Conservation (phyloP, 2,329 filamentous ascomycete genomes). For the Sporothrix variecibatus region DNA sequence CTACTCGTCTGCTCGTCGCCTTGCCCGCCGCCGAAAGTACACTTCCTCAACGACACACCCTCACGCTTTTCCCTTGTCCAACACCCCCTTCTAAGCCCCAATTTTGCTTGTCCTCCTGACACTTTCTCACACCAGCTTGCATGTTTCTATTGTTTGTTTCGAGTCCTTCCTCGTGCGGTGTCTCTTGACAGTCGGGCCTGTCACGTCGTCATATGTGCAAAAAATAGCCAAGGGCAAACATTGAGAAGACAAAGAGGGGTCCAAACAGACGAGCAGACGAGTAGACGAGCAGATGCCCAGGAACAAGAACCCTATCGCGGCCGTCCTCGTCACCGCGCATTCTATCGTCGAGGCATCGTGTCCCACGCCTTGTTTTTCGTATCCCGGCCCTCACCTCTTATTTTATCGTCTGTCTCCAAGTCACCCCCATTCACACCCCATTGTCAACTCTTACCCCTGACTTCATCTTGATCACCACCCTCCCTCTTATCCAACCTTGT, state of each 20-base stretch:
- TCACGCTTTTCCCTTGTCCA: not conserved
- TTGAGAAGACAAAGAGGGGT: not conserved
- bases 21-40: constrained; percentile 10
- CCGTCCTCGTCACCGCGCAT: constrained; percentile 2
- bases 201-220: constrained; percentile 5
- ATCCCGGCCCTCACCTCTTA: not conserved
- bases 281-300: not conserved
- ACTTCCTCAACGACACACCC: constrained; percentile 16
- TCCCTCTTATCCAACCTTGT: constrained; percentile 11
- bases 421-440: constrained; percentile 19
- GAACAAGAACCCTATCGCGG: not conserved
- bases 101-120: constrained; percentile 30
- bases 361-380: constrained; percentile 3
- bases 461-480: constrained; percentile 22
- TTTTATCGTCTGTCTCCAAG: not conserved
- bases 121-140: constrained; percentile 17
- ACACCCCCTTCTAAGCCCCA: constrained; percentile 22
- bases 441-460: constrained; percentile 12
- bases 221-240: not conserved
- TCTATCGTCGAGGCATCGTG: not conserved
- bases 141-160: not conserved
- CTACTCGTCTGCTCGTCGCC: not conserved
- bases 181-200: not conserved
- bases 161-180: not conserved
- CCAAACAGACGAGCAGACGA: not conserved